A percentile compares a stretch with the other conserved stretches of the same genome.
Evolutionary conservation across 2,329 filamentous ascomycete genomes (phyloP).

Genomic region (Fusarium camptoceras): DNA sequence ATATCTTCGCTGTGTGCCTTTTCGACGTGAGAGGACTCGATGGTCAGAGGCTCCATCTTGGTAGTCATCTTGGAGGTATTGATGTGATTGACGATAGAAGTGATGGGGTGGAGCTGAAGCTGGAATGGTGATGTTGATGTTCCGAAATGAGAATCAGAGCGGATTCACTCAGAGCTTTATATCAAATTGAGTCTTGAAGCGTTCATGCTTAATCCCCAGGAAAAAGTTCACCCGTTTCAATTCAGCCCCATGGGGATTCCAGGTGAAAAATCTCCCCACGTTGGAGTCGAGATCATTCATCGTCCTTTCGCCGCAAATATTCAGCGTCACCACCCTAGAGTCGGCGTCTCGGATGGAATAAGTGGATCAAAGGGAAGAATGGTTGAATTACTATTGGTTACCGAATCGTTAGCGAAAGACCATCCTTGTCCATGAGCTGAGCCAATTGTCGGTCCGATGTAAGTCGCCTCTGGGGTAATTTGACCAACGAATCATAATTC

Average conservation of each 20-base stretch:
- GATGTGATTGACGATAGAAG: neutral
- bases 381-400: slow-evolving; percentile 23
- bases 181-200: neutral
- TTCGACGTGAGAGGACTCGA: slow-evolving; percentile 17
- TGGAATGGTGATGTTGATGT: neutral
- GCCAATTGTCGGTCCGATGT: slow-evolving; percentile 11
- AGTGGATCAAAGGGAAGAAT: neutral
- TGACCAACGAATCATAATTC: slow-evolving; percentile 27
- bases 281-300: neutral
- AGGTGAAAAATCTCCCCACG: neutral
- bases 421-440: neutral
- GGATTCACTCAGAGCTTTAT: neutral
- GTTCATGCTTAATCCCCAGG: neutral
- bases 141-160: neutral
- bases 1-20: slow-evolving; percentile 9
- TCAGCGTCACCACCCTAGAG: neutral
- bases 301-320: neutral
- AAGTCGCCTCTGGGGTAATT: neutral
- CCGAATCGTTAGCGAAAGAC: fast-evolving
- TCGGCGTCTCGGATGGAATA: neutral
- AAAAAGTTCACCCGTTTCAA: neutral
- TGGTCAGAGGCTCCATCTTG: slow-evolving; percentile 7
- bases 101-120: neutral
- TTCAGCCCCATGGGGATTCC: neutral
- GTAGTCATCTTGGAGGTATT: neutral